Conservation (phyloP, 2,329 filamentous ascomycete species). For the Dactylella cylindrospora region DNA sequence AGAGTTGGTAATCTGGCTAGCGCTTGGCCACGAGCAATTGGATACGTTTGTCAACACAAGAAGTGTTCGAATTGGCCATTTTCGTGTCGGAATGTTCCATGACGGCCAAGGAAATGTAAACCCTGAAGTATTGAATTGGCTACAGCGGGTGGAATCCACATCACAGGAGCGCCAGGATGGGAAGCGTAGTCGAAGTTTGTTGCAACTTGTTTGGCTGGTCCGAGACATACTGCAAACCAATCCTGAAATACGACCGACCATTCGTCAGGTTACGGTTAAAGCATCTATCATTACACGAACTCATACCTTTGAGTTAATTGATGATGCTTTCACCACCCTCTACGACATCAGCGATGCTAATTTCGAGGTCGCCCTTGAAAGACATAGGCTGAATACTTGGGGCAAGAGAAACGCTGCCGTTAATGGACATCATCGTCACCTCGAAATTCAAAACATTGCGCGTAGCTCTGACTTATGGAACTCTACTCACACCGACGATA, state of each 20-base stretch:
- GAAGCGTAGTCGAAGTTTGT: conserved; percentile 1
- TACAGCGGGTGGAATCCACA: not conserved
- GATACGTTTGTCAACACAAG: conserved; percentile 1
- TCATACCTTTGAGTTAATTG: too few relatives aligned
- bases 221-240: conserved; percentile 10
- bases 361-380: too few relatives aligned
- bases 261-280: conserved; percentile 1
- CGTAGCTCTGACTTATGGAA: too few relatives aligned
- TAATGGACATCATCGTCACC: too few relatives aligned
- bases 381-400: too few relatives aligned
- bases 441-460: too few relatives aligned
- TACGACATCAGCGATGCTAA: too few relatives aligned
- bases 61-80: conserved; percentile 11
- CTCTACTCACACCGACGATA: too few relatives aligned
- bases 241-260: conserved; percentile 5
- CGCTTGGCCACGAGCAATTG: conserved; percentile 3
- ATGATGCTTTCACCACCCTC: too few relatives aligned
- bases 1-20: conserved; percentile 47
- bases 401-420: too few relatives aligned
- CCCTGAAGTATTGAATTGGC: conserved; percentile 1
- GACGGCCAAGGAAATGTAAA: conserved; percentile 2
- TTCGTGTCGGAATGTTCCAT: conserved; percentile 9
- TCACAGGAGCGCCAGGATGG: not conserved
- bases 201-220: conserved; percentile 7
- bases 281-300: too few relatives aligned